Base-by-base conservation (phyloP, 805 yeast genomes). In the Danielia reshetovae region DNA sequence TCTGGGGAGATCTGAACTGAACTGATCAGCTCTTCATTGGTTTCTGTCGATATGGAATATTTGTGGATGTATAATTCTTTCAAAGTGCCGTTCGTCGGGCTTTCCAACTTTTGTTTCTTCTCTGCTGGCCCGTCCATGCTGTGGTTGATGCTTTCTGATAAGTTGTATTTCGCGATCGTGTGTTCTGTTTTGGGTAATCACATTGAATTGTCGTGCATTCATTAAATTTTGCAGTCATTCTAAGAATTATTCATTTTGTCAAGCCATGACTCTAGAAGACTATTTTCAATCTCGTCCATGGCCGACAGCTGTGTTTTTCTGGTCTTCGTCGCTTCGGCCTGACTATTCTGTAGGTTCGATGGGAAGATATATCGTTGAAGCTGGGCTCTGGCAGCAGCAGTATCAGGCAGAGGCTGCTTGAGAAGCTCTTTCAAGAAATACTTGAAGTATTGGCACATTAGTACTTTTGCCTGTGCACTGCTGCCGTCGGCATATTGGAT, bases 1-100 rank as follows among this genome's bases (percentile, higher is more conserved):
- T 81, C 66, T 9, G 88, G 87, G 16, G 85, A 75, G 31, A 82
- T 57, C 49, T 75, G 73, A 12, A 75, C 70, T 5, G 75, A 57
- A 7, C 84, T 74, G 31, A 52, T 36, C 38, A 40, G 40, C 25
- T 36, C 46, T 7, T 22, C 35, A 14, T n/a, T n/a, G n/a, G n/a
- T n/a, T 23, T 26, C n/a, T 16, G 11, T 9, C 24, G 24, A 3
- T 45, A 19, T 25, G 4, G 43, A 29, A 38, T 40, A 42, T 17
- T 39, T 48, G 31, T 29, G 41, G 4, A 17, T 16, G 28, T 45
- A 52, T 12, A 52, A 31, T 12, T 38, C 40, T 14, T 40, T 37
- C n/a, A 26, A 11, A 6, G 9, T 19, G 18, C 15, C 5, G 24
- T 21, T 18, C 11, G 10, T 2, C 7, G 12, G 12, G 18, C 10